phyloP scores from a whole-genome alignment of 495 filamentous ascomycete species.

The Talaromyces wortmannii region DNA sequence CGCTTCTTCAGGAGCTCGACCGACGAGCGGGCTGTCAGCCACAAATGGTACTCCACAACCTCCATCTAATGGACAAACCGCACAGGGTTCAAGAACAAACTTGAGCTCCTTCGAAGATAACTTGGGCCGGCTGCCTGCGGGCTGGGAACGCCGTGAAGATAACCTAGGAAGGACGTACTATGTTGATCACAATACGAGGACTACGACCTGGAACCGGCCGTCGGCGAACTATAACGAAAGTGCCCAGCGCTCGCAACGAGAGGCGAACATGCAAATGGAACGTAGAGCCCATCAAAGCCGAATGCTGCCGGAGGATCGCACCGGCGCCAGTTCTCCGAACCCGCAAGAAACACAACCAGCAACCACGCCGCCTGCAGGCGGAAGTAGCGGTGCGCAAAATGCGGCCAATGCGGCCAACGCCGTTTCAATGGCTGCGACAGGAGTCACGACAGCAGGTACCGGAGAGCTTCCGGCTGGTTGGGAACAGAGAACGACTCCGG shows the following conservation, averaged over 20 bases:
- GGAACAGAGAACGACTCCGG: slow-evolving; percentile 93
- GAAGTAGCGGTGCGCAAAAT: slow-evolving; percentile 23
- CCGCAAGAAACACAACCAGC: slow-evolving; percentile 57
- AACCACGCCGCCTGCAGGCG: slow-evolving; percentile 38
- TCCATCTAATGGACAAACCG: slow-evolving; percentile 25
- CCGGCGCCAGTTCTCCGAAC: slow-evolving; percentile 87
- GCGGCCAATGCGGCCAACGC: slow-evolving; percentile 50
- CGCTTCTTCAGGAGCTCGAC: slow-evolving; percentile 26
- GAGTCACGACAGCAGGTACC: slow-evolving; percentile 88
- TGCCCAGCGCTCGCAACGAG: slow-evolving; percentile 69
- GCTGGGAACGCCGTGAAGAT: slow-evolving; percentile 95
- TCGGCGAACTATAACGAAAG: slow-evolving; percentile 73
- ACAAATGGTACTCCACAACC: slow-evolving; percentile 20
- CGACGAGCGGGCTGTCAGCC: slow-evolving; percentile 15
- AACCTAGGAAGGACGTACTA: slow-evolving; percentile 98
- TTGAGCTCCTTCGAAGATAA: slow-evolving; percentile 93
- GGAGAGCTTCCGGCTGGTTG: slow-evolving; percentile 93
- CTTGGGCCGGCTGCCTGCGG: slow-evolving; percentile 83
- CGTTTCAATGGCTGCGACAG: slow-evolving; percentile 87
- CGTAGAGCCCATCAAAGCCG: slow-evolving; percentile 89
- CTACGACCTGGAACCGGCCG: slow-evolving; percentile 92
- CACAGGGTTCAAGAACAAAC: slow-evolving; percentile 38
- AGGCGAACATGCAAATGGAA: slow-evolving; percentile 85
- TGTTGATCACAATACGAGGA: slow-evolving; percentile 95
- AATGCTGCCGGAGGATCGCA: slow-evolving; percentile 92